A percentile compares a stretch with the other conserved stretches of the same genome.
These are phyloP conservation scores for Pythium sp. DNA, from an alignment of 352 stramenopile genomes.

Conservation along the genomic window DNA sequence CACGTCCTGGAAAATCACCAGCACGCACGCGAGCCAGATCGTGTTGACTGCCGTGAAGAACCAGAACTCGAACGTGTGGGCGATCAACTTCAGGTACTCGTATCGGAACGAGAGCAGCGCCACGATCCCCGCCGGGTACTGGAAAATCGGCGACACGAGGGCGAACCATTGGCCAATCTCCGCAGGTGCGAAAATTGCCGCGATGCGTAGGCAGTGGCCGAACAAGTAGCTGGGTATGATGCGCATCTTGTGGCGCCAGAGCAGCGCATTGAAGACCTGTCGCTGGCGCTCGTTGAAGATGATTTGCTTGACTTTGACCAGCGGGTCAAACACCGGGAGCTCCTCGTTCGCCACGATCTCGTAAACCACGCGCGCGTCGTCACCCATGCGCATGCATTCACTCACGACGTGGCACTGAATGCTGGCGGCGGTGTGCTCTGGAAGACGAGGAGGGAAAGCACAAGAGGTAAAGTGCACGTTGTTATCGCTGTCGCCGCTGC, in stretches of 20 bases:
- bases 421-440: neutral
- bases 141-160: slow-evolving; percentile 3
- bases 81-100: slow-evolving; percentile 9
- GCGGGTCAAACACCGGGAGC: slow-evolving; percentile 12
- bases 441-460: neutral
- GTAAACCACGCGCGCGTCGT: slow-evolving; percentile 9
- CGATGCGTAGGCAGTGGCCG: slow-evolving; percentile 7
- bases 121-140: slow-evolving; percentile 1
- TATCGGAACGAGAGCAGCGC: slow-evolving; percentile 13
- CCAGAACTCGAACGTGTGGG: slow-evolving; percentile 14
- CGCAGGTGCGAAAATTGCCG: slow-evolving; percentile 4
- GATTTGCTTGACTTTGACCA: slow-evolving; percentile 10
- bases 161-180: slow-evolving; percentile 8
- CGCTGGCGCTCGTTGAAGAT: neutral
- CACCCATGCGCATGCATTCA: neutral
- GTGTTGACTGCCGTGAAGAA: slow-evolving; percentile 5
- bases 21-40: slow-evolving; percentile 3
- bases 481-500: too few species aligned
- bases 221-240: neutral
- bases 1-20: slow-evolving; percentile 7
- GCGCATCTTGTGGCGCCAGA: slow-evolving; percentile 5
- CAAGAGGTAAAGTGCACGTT: too few species aligned
- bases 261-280: neutral
- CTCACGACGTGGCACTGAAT: neutral
- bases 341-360: slow-evolving; percentile 13